Evolutionary conservation across 495 filamentous ascomycete species (phyloP).

Genomic region (Lasiosphaeria hispida): DNA sequence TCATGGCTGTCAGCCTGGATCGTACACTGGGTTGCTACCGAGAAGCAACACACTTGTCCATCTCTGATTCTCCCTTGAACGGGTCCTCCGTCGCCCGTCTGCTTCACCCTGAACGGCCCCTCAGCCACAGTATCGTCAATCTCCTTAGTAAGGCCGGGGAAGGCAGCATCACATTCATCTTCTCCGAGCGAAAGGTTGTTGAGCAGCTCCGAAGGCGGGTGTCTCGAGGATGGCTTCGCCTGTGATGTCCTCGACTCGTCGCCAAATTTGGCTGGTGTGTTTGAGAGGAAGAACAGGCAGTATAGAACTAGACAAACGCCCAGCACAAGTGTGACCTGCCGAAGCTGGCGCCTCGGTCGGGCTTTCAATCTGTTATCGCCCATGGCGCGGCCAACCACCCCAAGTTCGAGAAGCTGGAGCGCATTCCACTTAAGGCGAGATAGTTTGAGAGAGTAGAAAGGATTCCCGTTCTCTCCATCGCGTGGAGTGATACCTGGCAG

Average conservation of each 20-base stretch:
- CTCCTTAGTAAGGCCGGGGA: slow-evolving; percentile 46
- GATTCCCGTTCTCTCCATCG: not conserved
- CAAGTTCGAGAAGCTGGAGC: not conserved
- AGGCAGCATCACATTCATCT: slow-evolving; percentile 39
- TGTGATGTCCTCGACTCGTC: slow-evolving; percentile 8
- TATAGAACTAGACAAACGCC: slow-evolving; percentile 35
- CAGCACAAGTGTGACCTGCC: slow-evolving; percentile 28
- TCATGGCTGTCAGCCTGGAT: not conserved
- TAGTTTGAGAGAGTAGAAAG: not conserved
- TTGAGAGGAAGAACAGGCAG: slow-evolving; percentile 35
- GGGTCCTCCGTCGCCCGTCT: slow-evolving; percentile 36
- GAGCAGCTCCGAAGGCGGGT: slow-evolving; percentile 28
- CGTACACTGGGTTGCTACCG: too few relatives aligned
- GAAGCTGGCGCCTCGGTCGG: slow-evolving; percentile 30
- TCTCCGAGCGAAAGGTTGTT: slow-evolving; percentile 41
- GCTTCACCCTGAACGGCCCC: slow-evolving; percentile 44
- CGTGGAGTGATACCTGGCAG: not conserved
- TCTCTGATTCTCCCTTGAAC: slow-evolving; percentile 43
- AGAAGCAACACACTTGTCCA: slow-evolving; percentile 32
- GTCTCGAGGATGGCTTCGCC: not conserved
- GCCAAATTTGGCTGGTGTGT: slow-evolving; percentile 10
- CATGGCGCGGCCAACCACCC: slow-evolving; percentile 10
- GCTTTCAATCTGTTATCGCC: slow-evolving; percentile 20
- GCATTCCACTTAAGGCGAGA: not conserved
- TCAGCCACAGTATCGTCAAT: slow-evolving; percentile 44